Conservation (phyloP, 148 eudicot species). For the Linanthus parryae region DNA sequence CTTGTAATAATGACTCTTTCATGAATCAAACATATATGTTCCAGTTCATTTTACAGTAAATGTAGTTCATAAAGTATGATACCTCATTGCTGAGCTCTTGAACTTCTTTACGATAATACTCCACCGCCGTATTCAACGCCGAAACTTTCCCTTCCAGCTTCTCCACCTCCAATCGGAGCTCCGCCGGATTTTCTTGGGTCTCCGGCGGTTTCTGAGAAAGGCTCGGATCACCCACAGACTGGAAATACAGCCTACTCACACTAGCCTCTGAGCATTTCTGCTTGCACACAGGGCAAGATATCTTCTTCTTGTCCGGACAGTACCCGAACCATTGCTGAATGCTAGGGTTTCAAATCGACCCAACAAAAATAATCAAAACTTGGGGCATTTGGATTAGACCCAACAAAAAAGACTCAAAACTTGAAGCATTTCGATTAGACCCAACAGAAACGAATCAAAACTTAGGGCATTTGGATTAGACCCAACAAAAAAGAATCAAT, state of each 20-base stretch:
- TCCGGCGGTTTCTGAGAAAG: slow-evolving; percentile 27
- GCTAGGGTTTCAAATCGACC: slow-evolving; percentile 36
- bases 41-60: no score
- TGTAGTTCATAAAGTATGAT: no score
- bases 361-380: no score
- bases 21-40: no score
- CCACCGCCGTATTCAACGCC: slow-evolving; percentile 48
- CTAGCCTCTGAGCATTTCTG: slow-evolving; percentile 55
- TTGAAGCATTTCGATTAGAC: no score
- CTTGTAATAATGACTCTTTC: no score
- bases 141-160: slow-evolving; percentile 61
- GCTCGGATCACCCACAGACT: slow-evolving; percentile 56
- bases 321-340: slow-evolving; percentile 98
- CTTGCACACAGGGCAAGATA: slow-evolving; percentile 84
- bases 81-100: slow-evolving; percentile 50
- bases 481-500: no score
- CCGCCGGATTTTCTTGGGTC: slow-evolving; percentile 34
- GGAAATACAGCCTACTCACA: slow-evolving; percentile 79
- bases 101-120: slow-evolving; percentile 42
- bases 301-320: slow-evolving; percentile 56
- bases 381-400: no score
- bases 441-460: no score
- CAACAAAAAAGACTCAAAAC: no score
- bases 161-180: slow-evolving; percentile 52
- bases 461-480: no score